Base-by-base conservation (phyloP, 257 asterid species). In the Perilla frutescens region DNA sequence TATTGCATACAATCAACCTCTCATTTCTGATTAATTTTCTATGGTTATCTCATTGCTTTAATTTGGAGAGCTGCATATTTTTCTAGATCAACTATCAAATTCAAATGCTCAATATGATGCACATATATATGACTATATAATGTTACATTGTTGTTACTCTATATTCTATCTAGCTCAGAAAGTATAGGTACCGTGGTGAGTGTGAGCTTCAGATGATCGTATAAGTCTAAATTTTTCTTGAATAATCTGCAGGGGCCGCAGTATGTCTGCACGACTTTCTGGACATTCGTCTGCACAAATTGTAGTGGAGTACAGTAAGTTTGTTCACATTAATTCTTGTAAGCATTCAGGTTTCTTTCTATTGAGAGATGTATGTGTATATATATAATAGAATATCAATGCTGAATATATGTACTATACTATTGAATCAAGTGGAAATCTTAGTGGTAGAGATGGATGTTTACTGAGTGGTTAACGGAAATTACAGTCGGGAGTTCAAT, bases 241-340 rank as follows among this genome's bases (percentile, higher is more conserved):
- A 72, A 31, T 57, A 20, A 74, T 62, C 90, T 20, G 26, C 26
- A 94, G 99, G 98, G 97, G 74, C 97, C 97, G 32, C 99, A 94
- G 75, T 94, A 94, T 82, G 90, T 88, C 44, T 94, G 99, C 85
- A 91, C 96, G 39, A 90, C 91, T 48, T 94, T 91, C 82, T 90
- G 92, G 93, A 91, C 98, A 36, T 94, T 94, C 69, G 84, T 94
- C 43, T 94, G 99, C 91, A 86, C 98, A 36, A 90, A 66, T 57
- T 94, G 98, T 76, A 91, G 99, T 47, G 98, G 96, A 9, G 89
- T 94, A n/a, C 99, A 94, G 98, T 91, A 84, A 88, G 98, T 94
- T 71, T 26, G 15, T 7, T 50, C 29, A 13, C 44, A 40, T 4
- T 20, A 20, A 20, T 20, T 40, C 44, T 6, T 34, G 37, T 4